These are phyloP conservation scores for Buxus sempervirens DNA, from an alignment of 164 flowering plant species.

Conservation along the genomic window DNA sequence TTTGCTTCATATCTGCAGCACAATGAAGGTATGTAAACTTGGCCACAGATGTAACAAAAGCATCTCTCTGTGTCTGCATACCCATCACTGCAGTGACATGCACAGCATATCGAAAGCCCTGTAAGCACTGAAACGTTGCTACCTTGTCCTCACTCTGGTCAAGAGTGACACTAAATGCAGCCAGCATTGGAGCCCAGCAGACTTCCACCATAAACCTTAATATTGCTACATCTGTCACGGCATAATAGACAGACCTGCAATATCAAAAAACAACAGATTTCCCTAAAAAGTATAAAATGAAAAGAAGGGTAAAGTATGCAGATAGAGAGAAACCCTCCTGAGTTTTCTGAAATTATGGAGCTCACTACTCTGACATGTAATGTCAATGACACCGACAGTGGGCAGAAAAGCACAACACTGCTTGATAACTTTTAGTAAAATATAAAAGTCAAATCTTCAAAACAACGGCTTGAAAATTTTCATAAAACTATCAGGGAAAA, in stretches of 20 bases:
- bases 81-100: conserved; percentile 95
- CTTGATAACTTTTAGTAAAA: too few relatives aligned
- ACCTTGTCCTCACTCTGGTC: conserved; percentile 96
- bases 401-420: too few relatives aligned
- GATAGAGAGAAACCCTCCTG: too few relatives aligned
- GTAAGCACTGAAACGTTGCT: conserved; percentile 75
- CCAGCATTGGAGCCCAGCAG: conserved; percentile 99
- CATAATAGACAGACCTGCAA: conserved; percentile 78
- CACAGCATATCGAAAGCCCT: conserved; percentile 87
- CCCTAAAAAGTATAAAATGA: not conserved
- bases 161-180: conserved; percentile 94
- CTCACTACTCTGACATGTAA: too few relatives aligned
- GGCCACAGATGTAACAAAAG: conserved; percentile 94
- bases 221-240: conserved; percentile 77
- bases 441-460: too few relatives aligned
- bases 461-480: too few relatives aligned
- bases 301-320: not conserved
- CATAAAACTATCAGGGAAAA: too few relatives aligned
- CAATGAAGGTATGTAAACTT: conserved; percentile 93
- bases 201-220: conserved; percentile 96
- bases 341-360: too few relatives aligned
- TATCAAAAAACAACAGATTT: conserved; percentile 2
- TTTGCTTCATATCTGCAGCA: conserved; percentile 99
- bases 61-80: conserved; percentile 99
- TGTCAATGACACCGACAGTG: too few relatives aligned